Evolutionary conservation across 192 early-diverging fungal genomes (phyloP), one percentile per base, ranked within the genome.

Genomic region (Coemansia sp.): DNA sequence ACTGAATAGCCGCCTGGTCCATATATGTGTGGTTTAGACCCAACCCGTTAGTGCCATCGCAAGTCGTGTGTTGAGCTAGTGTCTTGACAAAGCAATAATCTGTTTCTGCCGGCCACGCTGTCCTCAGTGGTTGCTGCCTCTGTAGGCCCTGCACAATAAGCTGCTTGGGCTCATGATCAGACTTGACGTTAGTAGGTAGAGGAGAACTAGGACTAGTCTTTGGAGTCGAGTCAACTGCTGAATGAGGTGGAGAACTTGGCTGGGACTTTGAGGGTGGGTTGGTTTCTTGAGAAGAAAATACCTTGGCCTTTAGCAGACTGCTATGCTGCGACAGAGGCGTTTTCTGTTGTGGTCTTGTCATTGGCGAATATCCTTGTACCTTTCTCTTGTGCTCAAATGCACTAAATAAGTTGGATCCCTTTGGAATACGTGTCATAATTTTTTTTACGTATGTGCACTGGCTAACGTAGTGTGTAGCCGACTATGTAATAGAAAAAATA

Each of bases 71-170:
- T 36, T 67, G 36, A 1, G 71, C 66, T 10, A 80, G 66, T 15
- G 63, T 73, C 20, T 66, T 36, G 18, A 80, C 66, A 62, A 76
- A 80, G 0, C 36, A 41, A 42, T 57, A 59, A 74, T 80, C 79
- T n/a, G 36, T 63, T 10, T 65, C 71, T 10, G 54, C 33, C 2
- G 71, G 38, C 71, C 71, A 72, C 3, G 49, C 43, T 4, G 67
- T 63, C 5, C 61, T 38, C 15, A 4, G 3, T 20, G 38, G 2
- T 12, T 63, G 61, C 20, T 41, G 57, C 31, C 57, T 13, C 31
- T 60, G 57, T 24, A 34, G 3, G 33, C 15, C 29, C 15, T 33
- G 57, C 16, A 18, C 34, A 33, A 1, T 16, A 11, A 60, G 31
- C 36, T 15, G 31, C 2, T 13, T 31, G 36, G 36, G 29, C 12